phyloP scores from a whole-genome alignment of 805 yeast genomes.

The Blastobotrys robertii region DNA sequence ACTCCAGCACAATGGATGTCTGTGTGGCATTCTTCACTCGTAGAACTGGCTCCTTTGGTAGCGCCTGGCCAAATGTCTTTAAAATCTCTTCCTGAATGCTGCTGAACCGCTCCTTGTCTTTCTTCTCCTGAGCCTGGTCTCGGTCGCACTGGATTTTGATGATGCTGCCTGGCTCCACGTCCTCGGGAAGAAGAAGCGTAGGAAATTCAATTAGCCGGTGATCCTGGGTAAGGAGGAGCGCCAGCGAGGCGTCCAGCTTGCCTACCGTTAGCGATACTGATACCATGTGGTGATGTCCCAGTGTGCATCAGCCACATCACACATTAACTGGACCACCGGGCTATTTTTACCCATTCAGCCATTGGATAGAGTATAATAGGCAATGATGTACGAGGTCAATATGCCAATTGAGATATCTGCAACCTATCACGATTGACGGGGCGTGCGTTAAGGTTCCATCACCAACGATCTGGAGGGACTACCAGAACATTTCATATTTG shows the following conservation, averaged over 20 bases:
- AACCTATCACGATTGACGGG: no score
- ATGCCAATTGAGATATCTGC: no score
- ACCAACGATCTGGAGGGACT: no score
- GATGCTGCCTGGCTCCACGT: conserved; percentile 86
- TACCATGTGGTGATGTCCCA: conserved; percentile 39
- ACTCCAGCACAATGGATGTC: conserved; percentile 87
- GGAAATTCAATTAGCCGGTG: conserved; percentile 96
- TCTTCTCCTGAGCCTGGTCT: conserved; percentile 54
- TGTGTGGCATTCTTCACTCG: conserved; percentile 75
- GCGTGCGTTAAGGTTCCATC: no score
- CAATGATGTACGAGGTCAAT: no score
- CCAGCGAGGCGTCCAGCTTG: conserved; percentile 89
- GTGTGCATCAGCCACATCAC: no score
- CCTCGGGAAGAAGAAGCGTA: conserved; percentile 83
- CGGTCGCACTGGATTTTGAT: conserved; percentile 78
- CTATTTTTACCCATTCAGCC: no score
- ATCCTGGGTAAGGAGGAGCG: conserved; percentile 78
- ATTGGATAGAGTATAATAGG: no score
- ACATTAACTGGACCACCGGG: no score
- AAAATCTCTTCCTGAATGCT: conserved; percentile 64
- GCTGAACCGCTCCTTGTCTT: conserved; percentile 50
- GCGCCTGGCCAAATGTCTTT: conserved; percentile 57
- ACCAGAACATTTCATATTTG: no score
- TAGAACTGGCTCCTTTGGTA: conserved; percentile 64
- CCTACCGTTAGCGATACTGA: conserved; percentile 93